A percentile compares a stretch with the other conserved stretches of the same genome.
phyloP scores from a whole-genome alignment of 257 asterid species.

The Fraxinus pennsylvanica region DNA sequence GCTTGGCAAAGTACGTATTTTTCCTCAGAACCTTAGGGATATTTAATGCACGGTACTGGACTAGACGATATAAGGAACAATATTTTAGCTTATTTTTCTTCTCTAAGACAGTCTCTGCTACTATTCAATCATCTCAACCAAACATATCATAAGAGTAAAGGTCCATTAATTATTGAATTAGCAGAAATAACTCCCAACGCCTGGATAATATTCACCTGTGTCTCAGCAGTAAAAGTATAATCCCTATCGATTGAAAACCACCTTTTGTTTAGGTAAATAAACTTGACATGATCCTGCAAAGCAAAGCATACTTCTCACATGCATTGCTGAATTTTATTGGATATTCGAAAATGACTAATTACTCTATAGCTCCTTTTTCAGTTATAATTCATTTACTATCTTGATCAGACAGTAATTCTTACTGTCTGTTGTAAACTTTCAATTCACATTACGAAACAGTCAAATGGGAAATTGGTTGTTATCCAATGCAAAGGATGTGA shows the following conservation, averaged over 20 bases:
- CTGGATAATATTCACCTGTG: background rate
- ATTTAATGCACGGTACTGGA: background rate
- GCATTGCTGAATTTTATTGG: background rate
- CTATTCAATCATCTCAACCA: background rate
- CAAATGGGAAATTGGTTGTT: background rate
- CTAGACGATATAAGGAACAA: background rate
- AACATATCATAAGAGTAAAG: background rate
- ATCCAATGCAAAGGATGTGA: background rate
- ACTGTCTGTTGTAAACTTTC: background rate
- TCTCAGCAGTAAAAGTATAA: background rate
- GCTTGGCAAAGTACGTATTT: constrained; percentile 43
- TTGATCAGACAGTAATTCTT: background rate
- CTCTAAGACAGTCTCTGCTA: background rate
- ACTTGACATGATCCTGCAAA: background rate
- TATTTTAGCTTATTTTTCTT: background rate
- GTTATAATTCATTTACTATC: too few species aligned
- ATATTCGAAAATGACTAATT: background rate
- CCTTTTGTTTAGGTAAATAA: background rate
- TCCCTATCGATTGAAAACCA: too few species aligned
- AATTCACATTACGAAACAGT: background rate
- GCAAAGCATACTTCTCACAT: background rate
- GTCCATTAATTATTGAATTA: background rate
- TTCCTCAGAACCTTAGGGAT: background rate
- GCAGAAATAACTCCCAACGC: background rate
- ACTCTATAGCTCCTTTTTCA: background rate